Base-by-base conservation (phyloP, 805 yeast species). In the Wickerhamomyces xylosicus region DNA sequence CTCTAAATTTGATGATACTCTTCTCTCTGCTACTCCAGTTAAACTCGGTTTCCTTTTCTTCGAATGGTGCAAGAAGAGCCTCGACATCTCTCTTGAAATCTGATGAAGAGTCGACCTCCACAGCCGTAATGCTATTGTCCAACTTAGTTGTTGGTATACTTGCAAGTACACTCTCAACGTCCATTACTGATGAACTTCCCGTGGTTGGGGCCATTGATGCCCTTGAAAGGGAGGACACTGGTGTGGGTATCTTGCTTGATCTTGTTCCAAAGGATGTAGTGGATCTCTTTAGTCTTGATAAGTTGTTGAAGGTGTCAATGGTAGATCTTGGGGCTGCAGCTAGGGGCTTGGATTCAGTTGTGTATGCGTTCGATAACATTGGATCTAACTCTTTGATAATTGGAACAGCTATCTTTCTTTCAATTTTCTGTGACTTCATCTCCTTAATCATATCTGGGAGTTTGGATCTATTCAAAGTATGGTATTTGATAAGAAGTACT, bases 21-120 rank as follows among this genome's bases (percentile, higher is more conserved):
- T 71, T 68, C 49, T 89, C 95, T 52, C 98, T 69, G 0, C 51
- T 48, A 18, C 65, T 59, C 98, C 98, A 92, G 54, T 92, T 92
- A 42, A 70, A 69, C 53, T 92, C 98, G 0, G 95, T 82, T 56
- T 92, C 98, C 50, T 80, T 66, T 67, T 80, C 82, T 8, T 67
- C 71, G 49, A 90, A 87, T 5, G 67, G 64, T 6, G 44, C 8
- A 19, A 56, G 38, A 6, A 62, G 35, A 4, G 40, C 34, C 25
- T 52, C 60, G 16, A 60, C 37, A 32, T 59, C 62, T 34, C 46
- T 49, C 10, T 37, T 25, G 14, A 64, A 21, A 7, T 55, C 56
- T 7, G 45, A 40, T 3, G 42, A 37, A 0, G 52, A 44, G 8
- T 40, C 15, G 1, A 47, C 19, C 1, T 19, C 3, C 0, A 48